Conservation (phyloP, 306 rosid genomes). For the Calophaca sinica region DNA sequence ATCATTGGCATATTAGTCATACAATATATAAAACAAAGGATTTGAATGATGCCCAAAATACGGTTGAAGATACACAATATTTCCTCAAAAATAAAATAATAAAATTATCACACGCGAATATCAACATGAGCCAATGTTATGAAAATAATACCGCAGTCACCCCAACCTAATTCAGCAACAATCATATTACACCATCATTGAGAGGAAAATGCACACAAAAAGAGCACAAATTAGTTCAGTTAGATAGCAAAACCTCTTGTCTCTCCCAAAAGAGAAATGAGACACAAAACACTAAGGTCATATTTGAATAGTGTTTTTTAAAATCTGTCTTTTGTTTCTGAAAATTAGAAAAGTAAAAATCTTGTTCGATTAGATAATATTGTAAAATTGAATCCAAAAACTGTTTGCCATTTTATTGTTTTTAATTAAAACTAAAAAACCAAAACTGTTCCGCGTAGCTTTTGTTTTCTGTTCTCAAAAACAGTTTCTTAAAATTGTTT, state of each 20-base stretch:
- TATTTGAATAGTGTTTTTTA: no score
- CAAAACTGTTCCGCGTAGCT: no score
- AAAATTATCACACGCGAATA: neutral
- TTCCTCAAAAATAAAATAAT: neutral
- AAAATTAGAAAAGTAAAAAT: no score
- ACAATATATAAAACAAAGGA: constrained; percentile 21
- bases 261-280: neutral
- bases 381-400: no score
- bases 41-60: constrained; percentile 19
- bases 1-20: constrained; percentile 44
- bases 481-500: no score
- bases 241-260: neutral
- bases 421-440: no score
- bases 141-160: neutral
- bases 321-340: no score
- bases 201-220: neutral
- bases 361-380: no score
- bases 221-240: neutral
- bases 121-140: constrained; percentile 1
- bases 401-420: no score
- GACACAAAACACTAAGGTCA: neutral
- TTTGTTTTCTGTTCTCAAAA: no score
- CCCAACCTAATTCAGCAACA: constrained; percentile 27
- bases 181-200: neutral
- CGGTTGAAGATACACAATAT: constrained; percentile 17